Base-by-base conservation (phyloP, 148 eudicot species). In the Rheum nobile region DNA sequence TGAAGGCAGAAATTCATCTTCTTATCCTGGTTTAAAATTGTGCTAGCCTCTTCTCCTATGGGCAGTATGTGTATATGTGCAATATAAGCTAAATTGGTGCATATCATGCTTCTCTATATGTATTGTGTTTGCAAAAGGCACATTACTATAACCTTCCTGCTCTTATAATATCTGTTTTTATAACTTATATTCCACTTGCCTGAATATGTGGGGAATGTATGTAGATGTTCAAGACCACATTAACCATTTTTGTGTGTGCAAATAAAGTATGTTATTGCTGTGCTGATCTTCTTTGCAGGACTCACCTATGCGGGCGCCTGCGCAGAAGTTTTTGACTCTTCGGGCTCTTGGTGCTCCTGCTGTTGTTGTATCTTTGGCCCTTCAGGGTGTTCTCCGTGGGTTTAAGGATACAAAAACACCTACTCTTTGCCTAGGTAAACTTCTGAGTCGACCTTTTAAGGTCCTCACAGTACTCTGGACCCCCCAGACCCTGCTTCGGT, bases 341-440 rank as follows among this genome's bases (percentile, higher is more conserved):
- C 86, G 97, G 79, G 96, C 97, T 35, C 83, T 95, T 76, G 98
- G 98, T 84, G 96, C 98, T 79, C 98, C 98, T 75, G 98, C 98
- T 47, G 87, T 85, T 83, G 97, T 95, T 48, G 86, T 95, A 57
- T 88, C 96, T 65, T 79, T 95, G 86, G 96, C 98, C 74, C 97
- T 95, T 77, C 98, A 95, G 82, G 98, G 98, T 65, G 72, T 95
- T 74, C 89, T 94, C 26, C 91, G 98, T 77, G 98, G 98, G 71
- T 95, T 95, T 71, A 95, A 95, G 88, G 98, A 95, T 80, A 95
- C 97, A 57, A 95, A 90, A 77, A 95, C 98, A 77, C 98, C 98
- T 42, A 90, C 91, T 37, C 82, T 83, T 71, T 94, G 98, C 78
- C 78, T 91, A 83, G 98, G 98, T 80, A 87, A 76, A 88, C 82